Evolutionary conservation across 2,329 filamentous ascomycete species (phyloP), one percentile per base, ranked within the genome.

Genomic region (Penicillium sp.): DNA sequence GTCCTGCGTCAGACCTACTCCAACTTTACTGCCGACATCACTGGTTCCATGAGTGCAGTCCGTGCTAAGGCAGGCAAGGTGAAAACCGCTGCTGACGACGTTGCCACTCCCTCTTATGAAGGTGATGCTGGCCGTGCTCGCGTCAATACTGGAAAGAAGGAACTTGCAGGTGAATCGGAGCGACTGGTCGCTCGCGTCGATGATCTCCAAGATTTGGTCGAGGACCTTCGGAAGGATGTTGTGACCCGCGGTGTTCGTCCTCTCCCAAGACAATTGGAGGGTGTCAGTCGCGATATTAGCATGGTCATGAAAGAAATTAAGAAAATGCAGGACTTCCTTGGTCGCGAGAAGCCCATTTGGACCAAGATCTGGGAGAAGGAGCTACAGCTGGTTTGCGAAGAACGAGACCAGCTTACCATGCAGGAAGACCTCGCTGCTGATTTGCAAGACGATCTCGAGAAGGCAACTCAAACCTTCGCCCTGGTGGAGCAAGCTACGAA

Each of bases 281-380:
- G 81, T 38, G 93, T 97, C 21, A 89, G 89, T 64, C 95, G 94
- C 76, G 93, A 97, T 67, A 92, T 99, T 62, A 86, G 87, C 49
- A 78, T 82, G 55, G 87, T 94, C 33, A 89, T 87, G 49, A 88
- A 91, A 70, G 93, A 97, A 70, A 86, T 99, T 62, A 94, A 91
- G 83, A 93, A 90, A 78, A 89, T 99, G 84, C 90, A 96, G 72
- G 93, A 96, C 17, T 96, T 90, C 79, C 85, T 99, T 78, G 88
- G 87, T 67, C 85, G 86, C 47, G 94, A 99, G 82, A 96, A 96
- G 75, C 94, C 94, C 0, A 82, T 97, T 57, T 99, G 94, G 93
- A 97, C 92, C 54, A 97, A 97, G 84, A 96, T 97, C 63, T 99
- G 94, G 94, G 93, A 97, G 83, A 93, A 95, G 77, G 93, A 97